Evolutionary conservation across 2,329 filamentous ascomycete genomes (phyloP).

Genomic region (Fusarium citri): DNA sequence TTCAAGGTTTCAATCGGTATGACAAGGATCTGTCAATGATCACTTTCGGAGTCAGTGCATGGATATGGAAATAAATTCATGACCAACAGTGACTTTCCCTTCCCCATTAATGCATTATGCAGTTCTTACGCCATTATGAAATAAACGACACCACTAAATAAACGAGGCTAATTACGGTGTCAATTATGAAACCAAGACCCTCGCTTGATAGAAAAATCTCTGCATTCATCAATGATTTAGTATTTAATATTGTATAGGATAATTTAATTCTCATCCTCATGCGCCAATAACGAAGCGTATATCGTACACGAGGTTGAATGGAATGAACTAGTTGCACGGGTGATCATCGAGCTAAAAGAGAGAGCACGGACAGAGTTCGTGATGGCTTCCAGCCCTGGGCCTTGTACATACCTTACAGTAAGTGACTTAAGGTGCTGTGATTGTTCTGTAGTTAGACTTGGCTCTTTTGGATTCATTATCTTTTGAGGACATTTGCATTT

Average conservation of each 20-base stretch:
- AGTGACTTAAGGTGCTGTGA: not conserved
- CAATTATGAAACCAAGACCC: not conserved
- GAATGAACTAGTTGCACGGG: constrained; percentile 15
- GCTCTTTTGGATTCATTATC: not conserved
- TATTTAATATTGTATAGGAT: not conserved
- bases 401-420: not conserved
- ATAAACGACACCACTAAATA: not conserved
- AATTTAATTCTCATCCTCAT: too few species aligned
- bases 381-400: not conserved
- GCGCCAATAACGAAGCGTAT: constrained; percentile 24
- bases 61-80: not conserved
- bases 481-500: constrained; percentile 7
- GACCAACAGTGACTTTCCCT: not conserved
- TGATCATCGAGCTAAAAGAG: constrained; percentile 25
- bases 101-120: not conserved
- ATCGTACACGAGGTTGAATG: constrained; percentile 27
- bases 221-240: not conserved
- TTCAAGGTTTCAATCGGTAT: not conserved
- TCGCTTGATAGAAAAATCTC: not conserved
- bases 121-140: constrained; percentile 4
- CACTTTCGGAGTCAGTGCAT: not conserved
- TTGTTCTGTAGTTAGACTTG: constrained; percentile 1
- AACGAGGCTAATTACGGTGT: constrained; percentile 14
- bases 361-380: constrained; percentile 30
- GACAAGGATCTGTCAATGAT: not conserved